A percentile compares a stretch with the other conserved stretches of the same genome.
These are phyloP conservation scores for Chrysoporthe cubensis DNA, from an alignment of 2,329 filamentous ascomycete genomes.

Conservation along the genomic window DNA sequence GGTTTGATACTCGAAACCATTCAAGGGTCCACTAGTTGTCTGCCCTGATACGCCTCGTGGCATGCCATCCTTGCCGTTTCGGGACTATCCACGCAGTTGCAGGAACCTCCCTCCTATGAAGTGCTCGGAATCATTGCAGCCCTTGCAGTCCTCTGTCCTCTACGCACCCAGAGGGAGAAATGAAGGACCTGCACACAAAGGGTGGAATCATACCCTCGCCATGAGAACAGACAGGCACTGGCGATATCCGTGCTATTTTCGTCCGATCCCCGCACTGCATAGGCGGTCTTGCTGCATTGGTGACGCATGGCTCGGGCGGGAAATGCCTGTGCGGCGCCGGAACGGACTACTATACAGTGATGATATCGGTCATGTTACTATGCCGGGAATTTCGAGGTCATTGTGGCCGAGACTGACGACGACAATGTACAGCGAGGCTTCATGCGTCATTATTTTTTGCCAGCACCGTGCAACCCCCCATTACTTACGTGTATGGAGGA, in stretches of 20 bases:
- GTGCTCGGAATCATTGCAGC: neutral
- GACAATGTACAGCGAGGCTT: neutral
- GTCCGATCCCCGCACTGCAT: neutral
- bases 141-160: neutral
- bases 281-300: neutral
- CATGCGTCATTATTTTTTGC: neutral
- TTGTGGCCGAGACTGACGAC: neutral
- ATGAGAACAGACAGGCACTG: neutral
- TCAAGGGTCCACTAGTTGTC: neutral
- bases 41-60: conserved; percentile 1
- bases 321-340: neutral
- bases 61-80: conserved; percentile 10
- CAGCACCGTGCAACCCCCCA: neutral
- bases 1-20: conserved; percentile 20
- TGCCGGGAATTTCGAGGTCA: neutral
- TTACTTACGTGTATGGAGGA: neutral
- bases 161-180: neutral
- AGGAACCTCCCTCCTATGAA: neutral
- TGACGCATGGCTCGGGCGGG: neutral
- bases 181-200: neutral
- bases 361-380: neutral
- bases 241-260: neutral
- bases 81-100: neutral
- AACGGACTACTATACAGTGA: neutral
- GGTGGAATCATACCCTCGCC: neutral